Evolutionary conservation across 805 yeast genomes (phyloP), one percentile per base, ranked within the genome.

Genomic region (Saccharomycopsis sp.): DNA sequence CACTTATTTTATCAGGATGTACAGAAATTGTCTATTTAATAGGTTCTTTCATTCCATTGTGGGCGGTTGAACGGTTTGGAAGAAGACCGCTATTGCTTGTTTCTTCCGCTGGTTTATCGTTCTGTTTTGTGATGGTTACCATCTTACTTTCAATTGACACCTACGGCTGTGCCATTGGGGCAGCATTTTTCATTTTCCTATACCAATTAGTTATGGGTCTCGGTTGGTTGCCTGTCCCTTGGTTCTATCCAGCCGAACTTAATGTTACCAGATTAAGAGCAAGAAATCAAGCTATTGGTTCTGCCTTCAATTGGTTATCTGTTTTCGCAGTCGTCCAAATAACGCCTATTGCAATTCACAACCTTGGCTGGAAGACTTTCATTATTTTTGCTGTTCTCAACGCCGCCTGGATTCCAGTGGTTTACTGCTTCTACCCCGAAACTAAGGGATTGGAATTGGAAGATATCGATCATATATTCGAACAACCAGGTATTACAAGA

Each of bases 301-400:
- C 83, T 5, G 67, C 79, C 54, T 75, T 75, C 47, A 77, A 75
- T 63, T 78, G 83, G 84, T 54, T 74, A 38, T 68, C 69, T 52
- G 76, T 77, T 62, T 77, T 75, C 52, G 77, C 80, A 28, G 74
- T 78, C 58, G 83, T 79, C 43, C 75, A 77, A 77, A 74, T 75
- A 58, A 74, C 81, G 13, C 89, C 90, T 4, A 52, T 62, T 4
- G 70, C 81, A 57, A 62, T 72, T 60, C 53, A 67, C 60, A 46
- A 67, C 53, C 65, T 77, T 57, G 65, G 66, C 36, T 73, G 77
- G 62, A 73, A 70, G 51, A 73, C 80, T 35, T 81, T 78, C 55
- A 60, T 77, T n/a, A 72, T 81, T 53, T 81, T 77, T 59, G 77
- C 80, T 27, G 63, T 64, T 4, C 63, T 71, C 53, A 74, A 77